Conservation (phyloP, 352 stramenopile species). For the Phytophthora tubulina region DNA sequence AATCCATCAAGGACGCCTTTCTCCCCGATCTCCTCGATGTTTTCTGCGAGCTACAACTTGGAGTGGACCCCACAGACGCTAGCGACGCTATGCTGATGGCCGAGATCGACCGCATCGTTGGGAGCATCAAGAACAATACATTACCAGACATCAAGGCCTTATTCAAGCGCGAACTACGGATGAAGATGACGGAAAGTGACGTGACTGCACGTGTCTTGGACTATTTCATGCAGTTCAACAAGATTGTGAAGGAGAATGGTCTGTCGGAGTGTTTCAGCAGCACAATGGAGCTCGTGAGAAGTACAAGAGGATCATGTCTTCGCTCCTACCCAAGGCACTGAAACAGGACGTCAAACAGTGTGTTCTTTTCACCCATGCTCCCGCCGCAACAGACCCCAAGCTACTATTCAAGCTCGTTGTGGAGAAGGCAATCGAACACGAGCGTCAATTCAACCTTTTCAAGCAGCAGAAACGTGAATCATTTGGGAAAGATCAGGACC, state of each 20-base stretch:
- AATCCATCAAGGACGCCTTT: background rate
- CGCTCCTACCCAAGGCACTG: too few species aligned
- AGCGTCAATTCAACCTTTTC: too few species aligned
- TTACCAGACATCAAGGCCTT: too few species aligned
- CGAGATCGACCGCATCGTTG: constrained; percentile 1
- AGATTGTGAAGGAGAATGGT: background rate
- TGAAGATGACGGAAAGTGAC: constrained; percentile 5
- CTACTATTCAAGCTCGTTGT: too few species aligned
- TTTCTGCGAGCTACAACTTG: constrained; percentile 1
- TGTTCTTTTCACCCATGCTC: too few species aligned
- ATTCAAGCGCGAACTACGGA: constrained; percentile 1
- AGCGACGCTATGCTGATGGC: background rate
- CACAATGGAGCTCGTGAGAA: too few species aligned
- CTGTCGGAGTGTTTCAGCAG: background rate
- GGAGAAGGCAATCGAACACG: too few species aligned
- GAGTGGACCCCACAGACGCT: background rate
- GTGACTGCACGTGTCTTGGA: background rate
- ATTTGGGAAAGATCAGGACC: too few species aligned
- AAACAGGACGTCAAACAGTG: too few species aligned
- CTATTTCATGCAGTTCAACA: constrained; percentile 5
- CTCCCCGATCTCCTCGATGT: background rate
- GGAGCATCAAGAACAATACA: background rate
- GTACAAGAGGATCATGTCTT: too few species aligned
- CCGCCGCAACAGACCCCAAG: too few species aligned
- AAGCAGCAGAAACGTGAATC: too few species aligned